Evolutionary conservation across 306 rosid genomes (phyloP).

Genomic region (Citrullus mucosospermus): DNA sequence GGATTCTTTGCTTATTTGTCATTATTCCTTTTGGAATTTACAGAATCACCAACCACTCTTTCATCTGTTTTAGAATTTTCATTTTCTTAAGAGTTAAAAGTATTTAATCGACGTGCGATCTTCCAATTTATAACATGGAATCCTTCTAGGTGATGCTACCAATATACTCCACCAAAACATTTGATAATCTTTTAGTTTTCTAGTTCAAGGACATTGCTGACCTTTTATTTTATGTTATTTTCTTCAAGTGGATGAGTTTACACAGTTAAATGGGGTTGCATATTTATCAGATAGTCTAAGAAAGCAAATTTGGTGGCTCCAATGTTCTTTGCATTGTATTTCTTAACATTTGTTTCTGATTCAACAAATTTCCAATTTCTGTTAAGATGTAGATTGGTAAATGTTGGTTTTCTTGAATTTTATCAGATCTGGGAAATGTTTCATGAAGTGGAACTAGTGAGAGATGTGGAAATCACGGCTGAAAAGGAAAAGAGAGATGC

Average conservation of each 20-base stretch:
- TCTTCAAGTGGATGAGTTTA: neutral
- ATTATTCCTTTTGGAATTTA: neutral
- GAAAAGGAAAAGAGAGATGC: slow-evolving; percentile 12
- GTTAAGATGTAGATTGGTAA: neutral
- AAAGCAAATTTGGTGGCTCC: neutral
- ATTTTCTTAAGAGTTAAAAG: neutral
- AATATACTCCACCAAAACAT: neutral
- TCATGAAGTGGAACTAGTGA: slow-evolving; percentile 23
- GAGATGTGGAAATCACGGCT: slow-evolving; percentile 14
- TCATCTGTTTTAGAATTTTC: neutral
- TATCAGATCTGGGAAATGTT: slow-evolving; percentile 19
- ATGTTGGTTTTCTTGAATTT: neutral
- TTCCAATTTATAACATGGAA: neutral
- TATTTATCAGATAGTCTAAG: neutral
- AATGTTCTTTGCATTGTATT: neutral
- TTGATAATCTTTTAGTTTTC: neutral
- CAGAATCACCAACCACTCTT: neutral
- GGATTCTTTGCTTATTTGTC: neutral
- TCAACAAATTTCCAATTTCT: neutral
- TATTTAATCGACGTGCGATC: neutral
- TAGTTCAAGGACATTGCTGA: neutral
- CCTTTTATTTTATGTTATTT: neutral
- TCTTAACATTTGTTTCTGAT: neutral
- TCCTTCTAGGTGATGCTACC: neutral
- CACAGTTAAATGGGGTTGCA: neutral